phyloP scores from a whole-genome alignment of 352 stramenopile genomes.

The Thraustochytrium sp. region DNA sequence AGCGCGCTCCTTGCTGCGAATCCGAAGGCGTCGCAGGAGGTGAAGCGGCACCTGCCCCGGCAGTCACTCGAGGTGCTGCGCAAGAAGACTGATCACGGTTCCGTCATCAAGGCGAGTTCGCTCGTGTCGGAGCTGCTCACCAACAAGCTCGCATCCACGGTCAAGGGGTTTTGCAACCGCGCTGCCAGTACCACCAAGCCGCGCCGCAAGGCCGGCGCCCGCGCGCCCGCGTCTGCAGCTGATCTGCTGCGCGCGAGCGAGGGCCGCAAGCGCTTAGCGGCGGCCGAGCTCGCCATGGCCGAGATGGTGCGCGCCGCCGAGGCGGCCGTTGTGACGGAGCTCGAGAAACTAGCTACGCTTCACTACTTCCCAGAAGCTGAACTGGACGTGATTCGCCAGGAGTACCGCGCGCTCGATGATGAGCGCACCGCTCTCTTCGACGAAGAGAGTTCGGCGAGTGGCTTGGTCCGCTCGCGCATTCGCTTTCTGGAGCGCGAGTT shows the following conservation, averaged over 20 bases:
- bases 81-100: slow-evolving; percentile 1
- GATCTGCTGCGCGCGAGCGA: background rate
- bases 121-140: slow-evolving; percentile 24
- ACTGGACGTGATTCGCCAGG: slow-evolving; percentile 7
- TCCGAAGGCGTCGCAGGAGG: background rate
- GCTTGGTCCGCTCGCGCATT: background rate
- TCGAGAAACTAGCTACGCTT: background rate
- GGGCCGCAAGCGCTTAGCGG: background rate
- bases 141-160: slow-evolving; percentile 1
- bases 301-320: background rate
- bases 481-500: background rate
- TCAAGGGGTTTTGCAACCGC: slow-evolving; percentile 10
- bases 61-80: background rate
- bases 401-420: slow-evolving; percentile 22
- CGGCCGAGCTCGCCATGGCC: background rate
- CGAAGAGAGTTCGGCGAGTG: background rate
- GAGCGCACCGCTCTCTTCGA: slow-evolving; percentile 16
- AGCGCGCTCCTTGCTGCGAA: background rate
- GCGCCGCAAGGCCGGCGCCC: background rate
- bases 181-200: background rate
- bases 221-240: background rate
- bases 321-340: background rate
- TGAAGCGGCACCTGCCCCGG: slow-evolving; percentile 23
- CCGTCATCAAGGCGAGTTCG: slow-evolving; percentile 22
- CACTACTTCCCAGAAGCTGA: background rate